Evolutionary conservation across 352 stramenopile species (phyloP), one percentile per base, ranked within the genome.

Genomic region (Blastocystis sp.): DNA sequence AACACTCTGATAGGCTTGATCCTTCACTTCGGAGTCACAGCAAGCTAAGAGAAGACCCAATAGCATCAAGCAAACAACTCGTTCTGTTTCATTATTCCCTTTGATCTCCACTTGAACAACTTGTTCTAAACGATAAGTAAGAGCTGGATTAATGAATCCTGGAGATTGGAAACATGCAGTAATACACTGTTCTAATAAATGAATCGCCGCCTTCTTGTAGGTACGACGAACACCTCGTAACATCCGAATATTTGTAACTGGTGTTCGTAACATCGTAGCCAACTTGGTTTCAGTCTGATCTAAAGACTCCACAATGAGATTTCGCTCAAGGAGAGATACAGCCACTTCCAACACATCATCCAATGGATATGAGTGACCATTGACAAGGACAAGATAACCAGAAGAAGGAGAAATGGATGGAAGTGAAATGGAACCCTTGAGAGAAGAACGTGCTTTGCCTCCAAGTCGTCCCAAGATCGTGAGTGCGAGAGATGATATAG

Each of bases 251-350:
- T 59, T 83, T 21, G 39, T 37, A 19, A 43, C 39, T 12, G 42
- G 51, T n/a, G 42, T 65, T 29, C 51, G 71, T 49, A 83, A 43
- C n/a, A 56, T 32, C 1, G 51, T 35, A 39, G 42, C 37, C 16
- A 83, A 49, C 71, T 83, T 83, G 5, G 51, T 49, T 5, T 66
- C 39, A 7, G 27, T 51, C n/a, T 46, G 19, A 29, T 83, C 49
- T 35, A 83, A 49, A 16, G 49, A 35, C 46, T 83, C 71, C 49
- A 65, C 12, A 27, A 83, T 83, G 21, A 63, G 27, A 43, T 83
- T 83, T 9, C 71, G 71, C 3, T 83, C 14, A 21, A 83, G 24
- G 3, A 83, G 51, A 37, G 52, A 19, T 56, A 66, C 71, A 21
- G 52, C 71, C 71, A 83, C 35, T 46, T 83, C 71, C 7, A 83